Percentiles rank a stretch among this genome's conserved stretches.
phyloP scores from a whole-genome alignment of 768 basidiomycete genomes.

The Russula sp. region DNA sequence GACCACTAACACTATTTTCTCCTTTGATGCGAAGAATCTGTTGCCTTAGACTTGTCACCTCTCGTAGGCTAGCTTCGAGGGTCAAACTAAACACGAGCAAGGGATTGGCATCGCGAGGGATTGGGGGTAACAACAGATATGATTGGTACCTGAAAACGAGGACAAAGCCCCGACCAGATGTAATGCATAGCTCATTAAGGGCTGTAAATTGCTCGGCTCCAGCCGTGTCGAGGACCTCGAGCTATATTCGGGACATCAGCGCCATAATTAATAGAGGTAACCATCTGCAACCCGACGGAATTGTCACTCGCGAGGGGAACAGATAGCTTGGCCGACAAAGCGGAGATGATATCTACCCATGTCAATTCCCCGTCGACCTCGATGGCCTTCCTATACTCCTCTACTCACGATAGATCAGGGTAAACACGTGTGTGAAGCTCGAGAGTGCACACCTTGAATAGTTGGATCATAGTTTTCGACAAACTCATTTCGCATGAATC shows the following conservation, averaged over 20 bases:
- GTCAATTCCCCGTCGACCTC: conserved; percentile 59
- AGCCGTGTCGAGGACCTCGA: conserved; percentile 77
- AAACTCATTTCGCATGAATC: conserved; percentile 67
- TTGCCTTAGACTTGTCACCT: conserved; percentile 72
- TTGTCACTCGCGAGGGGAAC: neutral
- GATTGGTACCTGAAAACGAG: conserved; percentile 64
- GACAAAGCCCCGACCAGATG: conserved; percentile 74
- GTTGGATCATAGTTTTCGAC: conserved; percentile 77
- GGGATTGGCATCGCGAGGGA: neutral
- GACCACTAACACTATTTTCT: conserved; percentile 44
- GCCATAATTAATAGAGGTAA: neutral
- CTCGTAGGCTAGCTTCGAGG: conserved; percentile 72
- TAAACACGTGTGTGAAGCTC: neutral
- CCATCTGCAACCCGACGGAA: neutral
- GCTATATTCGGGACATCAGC: conserved; percentile 33
- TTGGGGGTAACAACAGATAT: neutral
- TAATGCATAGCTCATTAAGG: conserved; percentile 75
- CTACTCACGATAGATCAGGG: conserved; percentile 31
- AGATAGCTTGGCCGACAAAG: conserved; percentile 5
- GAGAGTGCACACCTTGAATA: conserved; percentile 55
- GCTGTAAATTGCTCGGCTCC: conserved; percentile 83
- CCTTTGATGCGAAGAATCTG: conserved; percentile 79
- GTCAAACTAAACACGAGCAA: conserved; percentile 47
- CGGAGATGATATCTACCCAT: conserved; percentile 39
- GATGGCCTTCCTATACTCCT: conserved; percentile 61